Evolutionary conservation across 257 asterid genomes (phyloP).

Genomic region (Plantago major): DNA sequence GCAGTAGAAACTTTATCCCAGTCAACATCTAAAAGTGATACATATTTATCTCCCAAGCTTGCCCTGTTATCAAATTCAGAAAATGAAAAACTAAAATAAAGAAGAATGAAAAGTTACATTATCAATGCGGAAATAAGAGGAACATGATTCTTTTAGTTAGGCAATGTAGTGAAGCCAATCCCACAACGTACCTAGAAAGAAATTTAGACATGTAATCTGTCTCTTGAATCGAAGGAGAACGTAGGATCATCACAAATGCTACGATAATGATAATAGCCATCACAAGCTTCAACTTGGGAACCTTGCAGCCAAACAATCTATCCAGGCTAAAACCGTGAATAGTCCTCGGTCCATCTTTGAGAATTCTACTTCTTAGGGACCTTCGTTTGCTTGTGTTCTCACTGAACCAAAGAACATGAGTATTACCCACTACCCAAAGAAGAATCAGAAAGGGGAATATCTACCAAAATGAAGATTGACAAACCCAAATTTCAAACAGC

Average conservation of each 20-base stretch:
- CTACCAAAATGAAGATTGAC: constrained; percentile 2
- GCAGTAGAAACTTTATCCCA: constrained; percentile 71
- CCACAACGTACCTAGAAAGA: constrained; percentile 43
- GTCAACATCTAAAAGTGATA: constrained; percentile 44
- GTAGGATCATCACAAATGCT: constrained; percentile 54
- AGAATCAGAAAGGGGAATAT: not conserved
- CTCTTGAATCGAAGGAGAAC: constrained; percentile 55
- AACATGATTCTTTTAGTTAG: too few species aligned
- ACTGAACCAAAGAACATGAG: constrained; percentile 33
- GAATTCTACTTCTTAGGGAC: constrained; percentile 44
- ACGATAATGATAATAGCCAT: constrained; percentile 54
- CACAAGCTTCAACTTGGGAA: constrained; percentile 54
- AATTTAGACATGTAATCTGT: constrained; percentile 36
- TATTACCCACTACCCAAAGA: constrained; percentile 18
- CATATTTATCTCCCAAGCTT: constrained; percentile 45
- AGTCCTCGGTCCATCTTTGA: constrained; percentile 56
- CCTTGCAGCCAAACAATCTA: constrained; percentile 48
- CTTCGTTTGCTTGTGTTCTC: constrained; percentile 65
- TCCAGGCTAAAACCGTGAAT: constrained; percentile 49
- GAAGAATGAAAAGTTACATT: not conserved
- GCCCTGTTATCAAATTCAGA: constrained; percentile 34
- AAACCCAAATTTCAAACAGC: not conserved
- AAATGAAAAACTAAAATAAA: not conserved
- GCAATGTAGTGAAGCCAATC: not conserved
- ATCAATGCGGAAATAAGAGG: too few species aligned